Evolutionary conservation across 2,329 filamentous ascomycete species (phyloP), one percentile per base, ranked within the genome.

Genomic region (Curvularia eragrostidis): DNA sequence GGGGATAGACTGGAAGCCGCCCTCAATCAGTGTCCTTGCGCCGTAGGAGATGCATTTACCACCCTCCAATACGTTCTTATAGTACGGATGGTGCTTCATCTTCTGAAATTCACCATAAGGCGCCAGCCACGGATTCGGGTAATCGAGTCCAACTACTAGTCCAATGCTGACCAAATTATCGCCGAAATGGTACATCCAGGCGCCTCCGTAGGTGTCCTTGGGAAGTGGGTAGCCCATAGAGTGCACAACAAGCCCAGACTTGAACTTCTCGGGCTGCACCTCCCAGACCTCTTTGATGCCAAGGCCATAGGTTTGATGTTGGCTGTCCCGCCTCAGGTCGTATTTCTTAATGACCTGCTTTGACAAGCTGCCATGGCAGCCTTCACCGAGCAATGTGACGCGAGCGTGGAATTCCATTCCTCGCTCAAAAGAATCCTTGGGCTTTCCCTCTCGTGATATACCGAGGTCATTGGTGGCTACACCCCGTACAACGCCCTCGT

Each of bases 121-220:
- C 3, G 93, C 95, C 54, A 98, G 80, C 92, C 94, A 99, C 0
- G 95, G 95, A 78, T 99, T 99, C 41, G 91, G 84, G 77, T 99
- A 99, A 81, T 99, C 95, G 52, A 99, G 84, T 23, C 93, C 93
- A 36, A 96, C 91, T 10, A 99, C 95, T 18, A 98, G 83, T 23
- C 95, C 95, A 54, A 99, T 84, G 66, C 89, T 93, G 59, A 99
- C 94, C 69, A 98, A 85, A 78, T 98, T 99, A 69, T 99, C 94
- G 36, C 93, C 95, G 77, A 98, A 99, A 78, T 99, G 95, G 74
- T 99, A 99, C 91, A 99, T 93, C 89, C 93, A 99, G n/a, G 91
- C 93, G 65, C 95, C 95, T 66, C 95, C 95, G 75, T 99, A 99
- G 8, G 93, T 95, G 74, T 98, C 90, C 68, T 84, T 87, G 15